These are phyloP conservation scores for Pythium chondricola DNA, from an alignment of 352 stramenopile genomes.

Conservation along the genomic window DNA sequence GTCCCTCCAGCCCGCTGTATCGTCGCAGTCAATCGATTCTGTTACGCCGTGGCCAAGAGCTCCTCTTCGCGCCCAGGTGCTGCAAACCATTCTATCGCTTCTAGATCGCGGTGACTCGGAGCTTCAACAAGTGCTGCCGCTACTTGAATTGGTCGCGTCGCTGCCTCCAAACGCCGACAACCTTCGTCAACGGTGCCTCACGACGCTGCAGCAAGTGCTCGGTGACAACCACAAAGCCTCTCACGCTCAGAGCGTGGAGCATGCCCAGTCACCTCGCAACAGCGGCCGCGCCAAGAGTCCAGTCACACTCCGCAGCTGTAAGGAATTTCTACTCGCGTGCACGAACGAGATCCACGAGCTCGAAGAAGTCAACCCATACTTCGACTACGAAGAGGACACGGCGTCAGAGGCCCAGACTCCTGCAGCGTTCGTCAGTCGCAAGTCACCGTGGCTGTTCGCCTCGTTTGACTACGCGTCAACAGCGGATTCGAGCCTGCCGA, in stretches of 20 bases:
- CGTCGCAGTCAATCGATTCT: background rate
- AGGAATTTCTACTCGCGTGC: slow-evolving; percentile 64
- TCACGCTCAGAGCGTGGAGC: background rate
- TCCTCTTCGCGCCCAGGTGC: slow-evolving; percentile 26
- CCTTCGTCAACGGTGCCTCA: slow-evolving; percentile 33
- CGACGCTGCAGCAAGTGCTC: slow-evolving; percentile 31
- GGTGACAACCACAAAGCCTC: too few relatives aligned
- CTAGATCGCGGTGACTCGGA: slow-evolving; percentile 49
- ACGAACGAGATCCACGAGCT: slow-evolving; percentile 80
- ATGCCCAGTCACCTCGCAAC: background rate
- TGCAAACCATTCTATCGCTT: slow-evolving; percentile 47
- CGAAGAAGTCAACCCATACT: slow-evolving; percentile 53
- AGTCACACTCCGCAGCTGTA: slow-evolving; percentile 47
- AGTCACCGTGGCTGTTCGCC: background rate
- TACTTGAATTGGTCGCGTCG: slow-evolving; percentile 35
- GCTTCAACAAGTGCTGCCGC: slow-evolving; percentile 35
- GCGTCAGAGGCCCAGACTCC: background rate
- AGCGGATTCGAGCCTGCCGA: slow-evolving; percentile 9
- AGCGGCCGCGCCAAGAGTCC: slow-evolving; percentile 36
- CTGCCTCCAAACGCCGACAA: slow-evolving; percentile 35
- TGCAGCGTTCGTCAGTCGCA: background rate
- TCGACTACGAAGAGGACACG: slow-evolving; percentile 68
- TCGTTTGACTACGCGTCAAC: slow-evolving; percentile 54
- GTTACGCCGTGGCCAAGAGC: background rate
- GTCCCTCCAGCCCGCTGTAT: background rate